Evolutionary conservation across 441 rosid genomes (phyloP).

Genomic region (Pelargonium cotyledonis): DNA sequence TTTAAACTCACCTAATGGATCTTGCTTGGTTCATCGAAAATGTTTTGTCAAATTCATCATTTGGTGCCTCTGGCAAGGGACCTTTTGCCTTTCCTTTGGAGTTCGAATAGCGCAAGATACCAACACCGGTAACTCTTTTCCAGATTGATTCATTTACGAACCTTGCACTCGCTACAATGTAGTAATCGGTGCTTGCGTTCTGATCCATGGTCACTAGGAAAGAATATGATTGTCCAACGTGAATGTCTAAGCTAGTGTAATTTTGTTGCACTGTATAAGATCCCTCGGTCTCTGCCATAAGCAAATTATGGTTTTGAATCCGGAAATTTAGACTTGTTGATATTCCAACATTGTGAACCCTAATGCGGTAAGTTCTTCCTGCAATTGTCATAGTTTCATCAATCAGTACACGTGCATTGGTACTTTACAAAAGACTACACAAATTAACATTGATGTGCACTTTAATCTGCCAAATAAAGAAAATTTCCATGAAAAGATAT

Average conservation of each 20-base stretch:
- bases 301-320: conserved; percentile 76
- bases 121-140: conserved; percentile 48
- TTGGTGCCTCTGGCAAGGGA: conserved; percentile 69
- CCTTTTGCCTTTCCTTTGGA: conserved; percentile 66
- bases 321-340: conserved; percentile 69
- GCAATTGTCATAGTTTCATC: conserved; percentile 3
- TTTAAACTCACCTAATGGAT: conserved; percentile 48
- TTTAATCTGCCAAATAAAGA: too few relatives aligned
- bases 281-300: conserved; percentile 91
- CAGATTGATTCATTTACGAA: conserved; percentile 34
- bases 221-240: conserved; percentile 79
- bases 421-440: neutral
- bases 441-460: too few relatives aligned
- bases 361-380: conserved; percentile 79
- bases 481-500: too few relatives aligned
- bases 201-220: conserved; percentile 82
- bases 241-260: conserved; percentile 72
- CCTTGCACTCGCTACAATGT: conserved; percentile 72
- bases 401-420: neutral
- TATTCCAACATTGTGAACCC: conserved; percentile 85
- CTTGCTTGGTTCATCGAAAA: conserved; percentile 95
- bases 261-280: conserved; percentile 72
- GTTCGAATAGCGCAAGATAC: conserved; percentile 60
- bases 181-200: conserved; percentile 56
- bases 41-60: conserved; percentile 43